Percentiles rank a stretch among this genome's conserved stretches.
These are phyloP conservation scores for Mycena epipterygia DNA, from an alignment of 768 basidiomycete genomes.

Conservation along the genomic window DNA sequence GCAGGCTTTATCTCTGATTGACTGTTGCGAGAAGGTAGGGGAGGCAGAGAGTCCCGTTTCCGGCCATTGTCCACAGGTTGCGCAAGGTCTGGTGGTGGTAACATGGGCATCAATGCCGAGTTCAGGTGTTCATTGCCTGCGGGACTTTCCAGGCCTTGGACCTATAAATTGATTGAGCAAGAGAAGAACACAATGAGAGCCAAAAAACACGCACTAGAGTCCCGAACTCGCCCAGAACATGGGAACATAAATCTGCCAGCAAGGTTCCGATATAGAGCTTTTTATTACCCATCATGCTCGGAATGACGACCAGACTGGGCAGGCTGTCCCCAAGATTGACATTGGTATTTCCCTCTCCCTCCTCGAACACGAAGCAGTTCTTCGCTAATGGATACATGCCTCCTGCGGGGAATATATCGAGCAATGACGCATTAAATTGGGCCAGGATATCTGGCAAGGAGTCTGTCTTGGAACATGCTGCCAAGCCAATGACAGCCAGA, in stretches of 20 bases:
- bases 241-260: constrained; percentile 90
- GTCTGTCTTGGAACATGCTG: constrained; percentile 72
- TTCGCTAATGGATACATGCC: constrained; percentile 83
- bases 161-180: constrained; percentile 57
- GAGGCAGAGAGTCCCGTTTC: constrained; percentile 59
- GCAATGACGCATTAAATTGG: constrained; percentile 76
- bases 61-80: constrained; percentile 63
- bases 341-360: constrained; percentile 69
- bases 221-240: constrained; percentile 88
- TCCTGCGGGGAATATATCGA: constrained; percentile 75
- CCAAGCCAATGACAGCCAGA: constrained; percentile 90
- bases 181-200: constrained; percentile 4
- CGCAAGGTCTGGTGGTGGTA: constrained; percentile 77
- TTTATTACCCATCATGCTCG: constrained; percentile 89
- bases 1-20: constrained; percentile 67
- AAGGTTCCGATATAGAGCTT: constrained; percentile 90
- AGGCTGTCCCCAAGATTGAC: constrained; percentile 68
- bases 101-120: constrained; percentile 70
- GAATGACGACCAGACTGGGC: constrained; percentile 82
- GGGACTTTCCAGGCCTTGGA: constrained; percentile 84
- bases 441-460: constrained; percentile 66
- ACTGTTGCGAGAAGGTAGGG: constrained; percentile 64
- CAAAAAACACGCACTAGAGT: constrained; percentile 71
- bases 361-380: constrained; percentile 90
- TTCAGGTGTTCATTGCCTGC: constrained; percentile 90